Evolutionary conservation across 129 eudicot species (phyloP).

Genomic region (Saposhnikovia divaricata): DNA sequence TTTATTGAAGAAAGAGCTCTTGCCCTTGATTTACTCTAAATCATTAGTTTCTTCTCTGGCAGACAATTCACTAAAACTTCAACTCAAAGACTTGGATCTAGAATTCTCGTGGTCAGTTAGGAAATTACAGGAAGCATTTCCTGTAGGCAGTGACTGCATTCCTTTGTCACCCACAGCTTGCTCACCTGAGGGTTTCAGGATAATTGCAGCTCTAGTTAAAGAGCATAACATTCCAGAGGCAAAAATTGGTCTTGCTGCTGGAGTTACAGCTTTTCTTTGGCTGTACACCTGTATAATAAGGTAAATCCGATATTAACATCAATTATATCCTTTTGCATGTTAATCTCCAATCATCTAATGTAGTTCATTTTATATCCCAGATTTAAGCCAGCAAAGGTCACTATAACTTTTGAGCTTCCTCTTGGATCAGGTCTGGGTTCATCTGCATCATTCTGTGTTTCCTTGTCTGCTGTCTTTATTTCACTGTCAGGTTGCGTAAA

Average conservation of each 20-base stretch:
- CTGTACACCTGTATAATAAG: conserved; percentile 79
- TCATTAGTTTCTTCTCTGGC: background rate
- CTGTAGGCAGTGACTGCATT: conserved; percentile 27
- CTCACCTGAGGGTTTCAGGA: conserved; percentile 47
- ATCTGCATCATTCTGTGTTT: conserved; percentile 94
- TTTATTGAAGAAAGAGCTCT: too few relatives aligned
- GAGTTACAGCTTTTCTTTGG: conserved; percentile 89
- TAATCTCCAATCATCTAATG: conserved; percentile 9
- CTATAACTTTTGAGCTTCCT: conserved; percentile 87
- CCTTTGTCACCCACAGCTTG: conserved; percentile 70
- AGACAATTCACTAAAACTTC: conserved; percentile 65
- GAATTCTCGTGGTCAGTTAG: conserved; percentile 81
- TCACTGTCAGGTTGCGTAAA: conserved; percentile 54
- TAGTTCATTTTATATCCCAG: conserved; percentile 29
- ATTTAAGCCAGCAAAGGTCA: conserved; percentile 68
- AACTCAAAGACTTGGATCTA: conserved; percentile 68
- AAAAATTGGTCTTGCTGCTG: conserved; percentile 64
- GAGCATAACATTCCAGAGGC: conserved; percentile 79
- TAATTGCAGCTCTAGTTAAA: conserved; percentile 49
- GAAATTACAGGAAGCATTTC: conserved; percentile 55
- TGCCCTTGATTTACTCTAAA: background rate
- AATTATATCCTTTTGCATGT: background rate
- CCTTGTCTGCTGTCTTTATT: conserved; percentile 69
- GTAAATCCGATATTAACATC: conserved; percentile 29
- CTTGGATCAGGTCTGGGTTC: conserved; percentile 96